phyloP scores from a whole-genome alignment of 1,139 yeast species.

The Candida neerlandica region DNA sequence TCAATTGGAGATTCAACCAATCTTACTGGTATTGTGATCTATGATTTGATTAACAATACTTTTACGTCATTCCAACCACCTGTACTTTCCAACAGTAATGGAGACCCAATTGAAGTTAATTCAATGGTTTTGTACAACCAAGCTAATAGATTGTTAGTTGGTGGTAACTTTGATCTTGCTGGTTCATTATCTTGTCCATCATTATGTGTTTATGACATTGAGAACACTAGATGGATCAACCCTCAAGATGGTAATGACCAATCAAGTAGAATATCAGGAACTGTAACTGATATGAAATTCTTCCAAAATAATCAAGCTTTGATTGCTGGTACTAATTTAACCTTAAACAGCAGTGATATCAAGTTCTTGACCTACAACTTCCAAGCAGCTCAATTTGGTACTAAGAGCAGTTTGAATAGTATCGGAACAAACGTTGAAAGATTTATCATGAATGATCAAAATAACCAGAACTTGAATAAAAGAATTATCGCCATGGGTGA shows the following conservation, averaged over 20 bases:
- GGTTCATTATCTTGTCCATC: constrained; percentile 63
- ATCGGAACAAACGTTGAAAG: constrained; percentile 44
- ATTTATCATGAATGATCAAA: constrained; percentile 54
- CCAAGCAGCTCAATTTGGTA: constrained; percentile 28
- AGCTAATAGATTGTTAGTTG: constrained; percentile 60
- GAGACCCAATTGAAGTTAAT: constrained; percentile 43
- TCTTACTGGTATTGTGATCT: constrained; percentile 53
- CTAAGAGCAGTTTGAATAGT: constrained; percentile 25
- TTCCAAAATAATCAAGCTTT: constrained; percentile 52
- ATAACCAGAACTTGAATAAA: constrained; percentile 43
- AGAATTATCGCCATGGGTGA: constrained; percentile 61
- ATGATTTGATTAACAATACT: constrained; percentile 45
- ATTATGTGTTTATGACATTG: constrained; percentile 68
- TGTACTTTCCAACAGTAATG: constrained; percentile 28
- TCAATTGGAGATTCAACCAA: constrained; percentile 23
- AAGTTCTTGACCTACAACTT: constrained; percentile 59
- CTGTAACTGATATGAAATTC: constrained; percentile 57
- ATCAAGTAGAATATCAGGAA: constrained; percentile 45
- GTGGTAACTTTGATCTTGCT: constrained; percentile 71
- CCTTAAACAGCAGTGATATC: constrained; percentile 32
- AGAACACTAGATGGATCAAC: constrained; percentile 55
- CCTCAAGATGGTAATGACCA: constrained; percentile 41
- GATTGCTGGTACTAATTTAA: constrained; percentile 60
- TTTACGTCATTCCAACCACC: constrained; percentile 54
- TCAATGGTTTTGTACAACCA: constrained; percentile 56